Evolutionary conservation across 2,329 filamentous ascomycete species (phyloP), one percentile per base, ranked within the genome.

Genomic region (Trichophyton mentagrophytes): DNA sequence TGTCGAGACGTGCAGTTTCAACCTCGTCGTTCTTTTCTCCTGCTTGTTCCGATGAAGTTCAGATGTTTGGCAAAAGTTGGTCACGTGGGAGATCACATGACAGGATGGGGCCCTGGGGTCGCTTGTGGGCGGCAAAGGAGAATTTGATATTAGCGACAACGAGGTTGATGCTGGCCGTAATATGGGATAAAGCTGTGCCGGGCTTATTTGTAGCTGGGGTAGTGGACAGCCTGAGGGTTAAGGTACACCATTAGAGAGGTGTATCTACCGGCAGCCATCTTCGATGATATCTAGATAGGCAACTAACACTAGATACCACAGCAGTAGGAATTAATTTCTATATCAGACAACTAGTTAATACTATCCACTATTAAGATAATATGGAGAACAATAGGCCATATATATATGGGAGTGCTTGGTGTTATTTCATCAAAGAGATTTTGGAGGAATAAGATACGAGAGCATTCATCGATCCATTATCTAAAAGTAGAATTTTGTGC

Each of bases 1-100:
- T 38, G 33, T 40, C 46, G 40, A 47, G 49, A 13, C 53, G 27
- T 61, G 55, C 40, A 40, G 25, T 57, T 44, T 57, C 40, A n/a
- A 44, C 40, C 20, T 20, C 55, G 33, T 38, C 33, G 8, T 38
- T 38, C 27, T 57, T 36, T 40, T 44, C 27, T 44, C 22, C 55
- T 42, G 17, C 27, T 27, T 20, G 33, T 59, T 60, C 22, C 17
- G 57, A 42, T 38, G 22, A 20, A 49, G 17, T 44, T 40, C 40
- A 38, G 55, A 27, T 25, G 38, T 44, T 36, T 40, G n/a, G 55
- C 40, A 17, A 57, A 30, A 57, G 22, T 44, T n/a, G 55, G 36
- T 57, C 55, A 57, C 55, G 55, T 57, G 55, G 13, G 0, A 27
- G 1, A 1, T 56, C 36, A 56, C 53, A 22, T 56, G 30, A 51